Evolutionary conservation across 306 rosid species (phyloP).

Genomic region (Cucumis sativus): DNA sequence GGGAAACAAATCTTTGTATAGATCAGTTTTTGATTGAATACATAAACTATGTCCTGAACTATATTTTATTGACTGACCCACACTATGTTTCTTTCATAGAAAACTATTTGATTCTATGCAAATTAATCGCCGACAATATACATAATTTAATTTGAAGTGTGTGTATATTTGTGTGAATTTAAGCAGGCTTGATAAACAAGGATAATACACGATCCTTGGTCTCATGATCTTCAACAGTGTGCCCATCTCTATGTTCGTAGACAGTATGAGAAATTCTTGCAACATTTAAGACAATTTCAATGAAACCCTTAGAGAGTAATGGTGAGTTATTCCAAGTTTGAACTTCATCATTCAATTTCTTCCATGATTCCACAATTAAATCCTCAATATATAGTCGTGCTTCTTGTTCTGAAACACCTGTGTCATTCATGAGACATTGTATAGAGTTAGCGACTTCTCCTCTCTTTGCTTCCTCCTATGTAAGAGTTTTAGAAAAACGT

Average conservation of each 20-base stretch:
- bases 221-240: not conserved
- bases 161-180: not conserved
- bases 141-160: no score
- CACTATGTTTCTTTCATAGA: no score
- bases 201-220: not conserved
- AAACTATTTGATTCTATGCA: no score
- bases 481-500: not conserved
- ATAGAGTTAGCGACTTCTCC: constrained; percentile 20
- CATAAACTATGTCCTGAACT: no score
- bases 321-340: not conserved
- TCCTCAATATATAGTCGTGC: constrained; percentile 6
- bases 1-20: no score
- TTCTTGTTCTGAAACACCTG: constrained; percentile 7
- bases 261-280: constrained; percentile 5
- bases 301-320: not conserved
- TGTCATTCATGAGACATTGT: constrained; percentile 29
- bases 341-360: constrained; percentile 14
- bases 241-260: constrained; percentile 9
- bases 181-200: not conserved
- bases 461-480: not conserved
- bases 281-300: not conserved
- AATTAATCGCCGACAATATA: no score
- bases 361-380: constrained; percentile 12
- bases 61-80: no score
- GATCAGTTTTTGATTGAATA: no score